Evolutionary conservation across 371 early-diverging fungal species (phyloP).

Genomic region (Blakeslea trispora): DNA sequence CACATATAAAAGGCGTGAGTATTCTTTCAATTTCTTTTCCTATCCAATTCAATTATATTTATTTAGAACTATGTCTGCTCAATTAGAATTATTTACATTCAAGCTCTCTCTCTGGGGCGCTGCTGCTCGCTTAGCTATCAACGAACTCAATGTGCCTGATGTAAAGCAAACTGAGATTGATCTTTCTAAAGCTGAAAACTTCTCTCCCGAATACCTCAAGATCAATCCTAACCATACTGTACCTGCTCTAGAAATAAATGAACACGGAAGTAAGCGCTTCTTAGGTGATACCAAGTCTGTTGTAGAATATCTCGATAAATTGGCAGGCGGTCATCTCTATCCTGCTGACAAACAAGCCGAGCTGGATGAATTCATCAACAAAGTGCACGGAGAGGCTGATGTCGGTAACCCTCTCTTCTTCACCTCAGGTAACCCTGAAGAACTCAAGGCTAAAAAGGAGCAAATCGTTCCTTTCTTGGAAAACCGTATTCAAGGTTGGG

Average conservation of each 20-base stretch:
- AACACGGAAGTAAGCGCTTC: conserved; percentile 12
- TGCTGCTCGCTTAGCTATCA: conserved; percentile 33
- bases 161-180: conserved; percentile 33
- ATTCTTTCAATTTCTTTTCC: too few relatives aligned
- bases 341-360: conserved; percentile 19
- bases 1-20: too few relatives aligned
- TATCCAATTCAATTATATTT: too few relatives aligned
- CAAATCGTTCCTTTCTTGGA: conserved; percentile 29
- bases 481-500: conserved; percentile 34
- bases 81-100: conserved; percentile 34
- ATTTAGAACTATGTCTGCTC: conserved; percentile 11
- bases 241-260: conserved; percentile 32
- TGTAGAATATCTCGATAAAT: conserved; percentile 24
- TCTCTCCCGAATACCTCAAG: conserved; percentile 33
- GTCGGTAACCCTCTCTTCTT: conserved; percentile 41
- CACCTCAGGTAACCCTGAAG: conserved; percentile 27
- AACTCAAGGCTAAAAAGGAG: conserved; percentile 26
- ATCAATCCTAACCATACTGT: conserved; percentile 39
- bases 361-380: conserved; percentile 25
- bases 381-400: conserved; percentile 33
- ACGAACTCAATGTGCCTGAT: conserved; percentile 26
- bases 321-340: conserved; percentile 16
- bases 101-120: conserved; percentile 39
- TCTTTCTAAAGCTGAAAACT: conserved; percentile 42
- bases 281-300: conserved; percentile 27